Conservation (phyloP, 345 rosid genomes). For the Firmiana major region DNA sequence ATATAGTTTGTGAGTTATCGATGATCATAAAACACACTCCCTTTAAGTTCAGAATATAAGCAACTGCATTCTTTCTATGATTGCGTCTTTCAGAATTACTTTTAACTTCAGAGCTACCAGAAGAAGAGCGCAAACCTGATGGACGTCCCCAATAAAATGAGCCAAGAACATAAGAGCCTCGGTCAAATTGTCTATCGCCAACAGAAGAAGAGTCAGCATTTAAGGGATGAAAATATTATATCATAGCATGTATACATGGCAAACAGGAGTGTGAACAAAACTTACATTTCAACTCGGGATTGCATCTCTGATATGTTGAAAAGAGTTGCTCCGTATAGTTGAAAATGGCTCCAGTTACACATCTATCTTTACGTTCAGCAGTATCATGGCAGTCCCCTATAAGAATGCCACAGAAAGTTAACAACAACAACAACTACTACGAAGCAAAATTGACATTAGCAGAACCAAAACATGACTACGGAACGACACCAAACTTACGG, state of each 20-base stretch:
- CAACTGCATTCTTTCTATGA: background rate
- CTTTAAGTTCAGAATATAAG: background rate
- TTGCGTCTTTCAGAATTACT: background rate
- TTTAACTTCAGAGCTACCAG: background rate
- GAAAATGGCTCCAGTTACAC: slow-evolving; percentile 84
- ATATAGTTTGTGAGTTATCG: background rate
- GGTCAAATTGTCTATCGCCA: slow-evolving; percentile 68
- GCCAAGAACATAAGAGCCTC: slow-evolving; percentile 93
- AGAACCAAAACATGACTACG: background rate
- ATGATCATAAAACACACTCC: background rate
- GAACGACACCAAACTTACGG: slow-evolving; percentile 44
- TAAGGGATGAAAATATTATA: background rate
- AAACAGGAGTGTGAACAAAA: background rate
- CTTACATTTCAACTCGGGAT: slow-evolving; percentile 46
- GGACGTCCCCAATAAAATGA: slow-evolving; percentile 84
- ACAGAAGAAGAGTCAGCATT: slow-evolving; percentile 14
- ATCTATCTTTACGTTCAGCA: slow-evolving; percentile 49
- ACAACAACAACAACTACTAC: background rate
- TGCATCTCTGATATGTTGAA: slow-evolving; percentile 38
- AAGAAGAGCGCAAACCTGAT: slow-evolving; percentile 57
- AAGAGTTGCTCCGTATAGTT: slow-evolving; percentile 76
- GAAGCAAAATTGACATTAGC: background rate
- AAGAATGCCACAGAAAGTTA: slow-evolving; percentile 20
- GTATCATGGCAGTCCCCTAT: slow-evolving; percentile 90
- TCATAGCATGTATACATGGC: slow-evolving; percentile 6